Conservation (phyloP, 1,139 yeast species). For the Pichia cactophila region DNA sequence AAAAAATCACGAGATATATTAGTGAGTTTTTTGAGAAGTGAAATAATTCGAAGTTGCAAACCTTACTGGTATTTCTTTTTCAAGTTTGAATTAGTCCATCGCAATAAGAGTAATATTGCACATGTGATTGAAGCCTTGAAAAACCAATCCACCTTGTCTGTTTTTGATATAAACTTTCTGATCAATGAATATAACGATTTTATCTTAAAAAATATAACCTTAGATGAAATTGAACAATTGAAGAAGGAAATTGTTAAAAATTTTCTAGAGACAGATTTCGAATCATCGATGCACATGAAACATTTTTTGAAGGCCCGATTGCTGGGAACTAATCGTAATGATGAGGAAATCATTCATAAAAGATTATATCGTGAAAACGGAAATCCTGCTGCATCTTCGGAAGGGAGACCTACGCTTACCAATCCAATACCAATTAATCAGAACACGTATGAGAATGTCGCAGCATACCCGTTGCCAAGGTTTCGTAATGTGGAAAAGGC, state of each 20-base stretch:
- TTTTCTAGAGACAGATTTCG: slow-evolving; percentile 25
- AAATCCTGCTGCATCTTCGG: slow-evolving; percentile 50
- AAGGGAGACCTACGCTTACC: slow-evolving; percentile 48
- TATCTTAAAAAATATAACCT: slow-evolving; percentile 20
- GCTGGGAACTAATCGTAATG: slow-evolving; percentile 20
- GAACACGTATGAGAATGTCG: slow-evolving; percentile 4
- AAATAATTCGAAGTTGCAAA: slow-evolving; percentile 33
- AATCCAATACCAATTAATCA: slow-evolving; percentile 30
- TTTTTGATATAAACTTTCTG: slow-evolving; percentile 37
- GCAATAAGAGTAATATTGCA: slow-evolving; percentile 38
- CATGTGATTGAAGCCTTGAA: slow-evolving; percentile 39
- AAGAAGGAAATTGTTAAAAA: slow-evolving; percentile 21
- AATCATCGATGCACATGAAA: slow-evolving; percentile 26
- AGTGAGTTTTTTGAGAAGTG: slow-evolving; percentile 34
- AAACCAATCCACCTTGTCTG: slow-evolving; percentile 40
- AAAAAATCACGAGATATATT: slow-evolving; percentile 37
- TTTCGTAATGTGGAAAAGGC: slow-evolving; percentile 57
- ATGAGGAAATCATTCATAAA: slow-evolving; percentile 32
- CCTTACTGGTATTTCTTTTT: slow-evolving; percentile 53
- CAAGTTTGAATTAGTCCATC: slow-evolving; percentile 40
- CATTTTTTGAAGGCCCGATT: slow-evolving; percentile 24
- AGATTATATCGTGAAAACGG: slow-evolving; percentile 41
- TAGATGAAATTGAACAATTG: slow-evolving; percentile 16
- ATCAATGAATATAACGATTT: slow-evolving; percentile 31
- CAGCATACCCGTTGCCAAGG: slow-evolving; percentile 42